Evolutionary conservation across 805 yeast genomes (phyloP).

Genomic region (Diddensiella caesifluorescens): DNA sequence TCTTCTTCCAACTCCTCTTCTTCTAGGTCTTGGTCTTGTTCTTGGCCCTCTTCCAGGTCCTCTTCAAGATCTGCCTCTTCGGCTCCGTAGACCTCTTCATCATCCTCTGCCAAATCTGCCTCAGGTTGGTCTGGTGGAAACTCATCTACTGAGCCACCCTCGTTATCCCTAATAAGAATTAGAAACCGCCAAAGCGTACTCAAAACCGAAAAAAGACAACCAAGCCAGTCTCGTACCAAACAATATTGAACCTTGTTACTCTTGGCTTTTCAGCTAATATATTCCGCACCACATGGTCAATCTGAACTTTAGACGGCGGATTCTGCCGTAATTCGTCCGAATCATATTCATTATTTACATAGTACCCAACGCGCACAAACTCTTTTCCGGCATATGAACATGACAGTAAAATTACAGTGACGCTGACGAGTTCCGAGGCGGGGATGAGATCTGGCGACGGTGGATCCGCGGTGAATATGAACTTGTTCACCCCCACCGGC

Average conservation of each 20-base stretch:
- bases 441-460: conserved; percentile 96
- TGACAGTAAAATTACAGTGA: conserved; percentile 86
- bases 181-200: no score
- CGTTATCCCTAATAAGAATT: conserved; percentile 49
- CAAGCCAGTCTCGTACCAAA: conserved; percentile 49
- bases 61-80: conserved; percentile 34
- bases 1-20: conserved; percentile 17
- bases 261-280: conserved; percentile 96
- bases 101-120: conserved; percentile 57
- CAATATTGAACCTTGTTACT: conserved; percentile 93
- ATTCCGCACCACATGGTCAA: conserved; percentile 89
- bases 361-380: conserved; percentile 95
- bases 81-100: conserved; percentile 43
- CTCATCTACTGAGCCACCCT: conserved; percentile 50
- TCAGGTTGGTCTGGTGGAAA: conserved; percentile 76
- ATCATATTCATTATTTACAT: conserved; percentile 95
- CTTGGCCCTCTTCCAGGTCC: conserved; percentile 47
- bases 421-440: conserved; percentile 89
- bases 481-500: conserved; percentile 94
- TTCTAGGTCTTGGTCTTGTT: conserved; percentile 23
- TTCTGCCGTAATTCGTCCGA: conserved; percentile 87
- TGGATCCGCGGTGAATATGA: conserved; percentile 89
- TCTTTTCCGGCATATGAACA: conserved; percentile 92
- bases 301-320: conserved; percentile 90
- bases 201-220: neutral